Conservation (phyloP, 768 basidiomycete genomes). For the Lyophyllum atratum region DNA sequence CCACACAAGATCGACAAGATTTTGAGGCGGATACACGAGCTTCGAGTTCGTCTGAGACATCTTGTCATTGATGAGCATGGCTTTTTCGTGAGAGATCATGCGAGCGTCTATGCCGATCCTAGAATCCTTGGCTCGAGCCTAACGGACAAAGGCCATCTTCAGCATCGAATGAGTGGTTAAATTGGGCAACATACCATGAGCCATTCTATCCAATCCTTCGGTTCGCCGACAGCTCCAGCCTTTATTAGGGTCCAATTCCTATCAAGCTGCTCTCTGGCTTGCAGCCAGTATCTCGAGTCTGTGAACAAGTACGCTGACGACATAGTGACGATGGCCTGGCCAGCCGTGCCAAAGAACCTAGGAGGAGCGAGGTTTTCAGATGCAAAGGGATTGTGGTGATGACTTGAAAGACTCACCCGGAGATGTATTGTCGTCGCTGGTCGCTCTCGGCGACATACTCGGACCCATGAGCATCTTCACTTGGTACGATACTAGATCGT, state of each 20-base stretch:
- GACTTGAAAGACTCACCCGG: conserved; percentile 53
- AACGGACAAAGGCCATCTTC: not conserved
- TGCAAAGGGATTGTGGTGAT: not conserved
- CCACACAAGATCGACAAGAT: conserved; percentile 84
- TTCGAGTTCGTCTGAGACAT: conserved; percentile 58
- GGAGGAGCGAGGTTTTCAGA: not conserved
- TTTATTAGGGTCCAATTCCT: conserved; percentile 70
- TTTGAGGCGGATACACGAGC: conserved; percentile 79
- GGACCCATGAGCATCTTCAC: conserved; percentile 81
- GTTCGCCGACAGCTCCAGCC: conserved; percentile 52
- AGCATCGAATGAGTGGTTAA: not conserved
- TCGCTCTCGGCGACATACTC: conserved; percentile 81
- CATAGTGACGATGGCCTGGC: conserved; percentile 69
- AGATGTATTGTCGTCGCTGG: conserved; percentile 77
- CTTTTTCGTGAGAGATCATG: conserved; percentile 77
- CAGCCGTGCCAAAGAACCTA: conserved; percentile 49
- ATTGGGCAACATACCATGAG: conserved; percentile 45
- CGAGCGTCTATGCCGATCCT: conserved; percentile 85
- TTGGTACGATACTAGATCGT: conserved; percentile 64
- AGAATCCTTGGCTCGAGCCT: conserved; percentile 42
- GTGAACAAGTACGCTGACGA: conserved; percentile 72
- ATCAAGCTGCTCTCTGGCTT: conserved; percentile 72
- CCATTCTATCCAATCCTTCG: conserved; percentile 82
- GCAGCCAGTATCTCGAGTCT: conserved; percentile 84
- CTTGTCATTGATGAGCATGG: conserved; percentile 57